Percentiles rank a stretch among this genome's conserved stretches.
These are phyloP conservation scores for Angomonas desouzai DNA, from an alignment of 208 protist species.

Conservation along the genomic window DNA sequence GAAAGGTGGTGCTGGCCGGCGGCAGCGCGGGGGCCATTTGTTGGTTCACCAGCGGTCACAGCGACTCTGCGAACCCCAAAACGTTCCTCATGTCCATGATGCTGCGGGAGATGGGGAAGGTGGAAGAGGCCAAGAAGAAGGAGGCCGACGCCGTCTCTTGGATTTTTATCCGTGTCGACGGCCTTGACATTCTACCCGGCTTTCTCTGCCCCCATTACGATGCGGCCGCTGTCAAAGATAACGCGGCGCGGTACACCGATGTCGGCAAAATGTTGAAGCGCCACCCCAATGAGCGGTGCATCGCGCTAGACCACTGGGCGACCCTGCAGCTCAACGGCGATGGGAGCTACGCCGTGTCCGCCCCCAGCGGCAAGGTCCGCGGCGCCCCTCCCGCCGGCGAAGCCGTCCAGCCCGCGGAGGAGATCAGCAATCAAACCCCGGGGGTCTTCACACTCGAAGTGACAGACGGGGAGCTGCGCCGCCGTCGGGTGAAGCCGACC, in stretches of 20 bases:
- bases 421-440: slow-evolving; percentile 18
- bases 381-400: slow-evolving; percentile 3
- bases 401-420: neutral
- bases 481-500: slow-evolving; percentile 16
- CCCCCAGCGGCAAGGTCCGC: slow-evolving; percentile 47
- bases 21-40: slow-evolving; percentile 88
- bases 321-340: slow-evolving; percentile 69
- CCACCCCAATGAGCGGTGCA: slow-evolving; percentile 84
- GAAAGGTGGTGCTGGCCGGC: slow-evolving; percentile 63
- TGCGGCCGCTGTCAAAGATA: slow-evolving; percentile 54
- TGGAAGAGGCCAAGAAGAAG: slow-evolving; percentile 16
- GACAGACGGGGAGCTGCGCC: slow-evolving; percentile 34
- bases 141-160: slow-evolving; percentile 29
- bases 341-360: slow-evolving; percentile 62
- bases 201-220: slow-evolving; percentile 88
- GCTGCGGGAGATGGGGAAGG: slow-evolving; percentile 16
- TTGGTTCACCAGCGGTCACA: slow-evolving; percentile 88
- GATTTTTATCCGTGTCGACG: slow-evolving; percentile 85
- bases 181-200: slow-evolving; percentile 71
- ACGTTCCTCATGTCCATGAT: slow-evolving; percentile 65
- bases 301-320: slow-evolving; percentile 86
- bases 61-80: slow-evolving; percentile 82
- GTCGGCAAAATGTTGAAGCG: slow-evolving; percentile 83
- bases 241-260: slow-evolving; percentile 61
- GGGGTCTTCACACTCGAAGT: slow-evolving; percentile 70